phyloP scores from a whole-genome alignment of 2,329 filamentous ascomycete species.

The Lanzia echinophila region DNA sequence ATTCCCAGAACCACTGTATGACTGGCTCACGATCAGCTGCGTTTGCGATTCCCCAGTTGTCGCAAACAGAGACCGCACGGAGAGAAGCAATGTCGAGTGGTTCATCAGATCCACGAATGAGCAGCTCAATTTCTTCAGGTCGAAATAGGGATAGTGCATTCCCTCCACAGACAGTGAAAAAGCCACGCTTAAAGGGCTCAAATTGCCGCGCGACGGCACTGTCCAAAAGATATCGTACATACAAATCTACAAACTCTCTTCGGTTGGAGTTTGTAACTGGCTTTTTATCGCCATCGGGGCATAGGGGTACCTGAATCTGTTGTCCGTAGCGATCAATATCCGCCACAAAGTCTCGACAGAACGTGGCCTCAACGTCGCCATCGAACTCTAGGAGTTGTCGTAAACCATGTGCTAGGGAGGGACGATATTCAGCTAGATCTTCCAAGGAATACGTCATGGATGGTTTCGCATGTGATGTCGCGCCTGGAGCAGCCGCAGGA shows the following conservation, averaged over 20 bases:
- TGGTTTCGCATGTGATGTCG: slow-evolving; percentile 50
- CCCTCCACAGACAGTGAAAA: slow-evolving; percentile 85
- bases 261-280: slow-evolving; percentile 80
- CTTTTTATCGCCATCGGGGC: slow-evolving; percentile 63
- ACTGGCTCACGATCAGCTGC: slow-evolving; percentile 57
- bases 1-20: slow-evolving; percentile 83
- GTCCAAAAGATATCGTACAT: slow-evolving; percentile 75
- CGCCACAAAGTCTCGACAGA: slow-evolving; percentile 75
- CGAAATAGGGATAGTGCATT: slow-evolving; percentile 83
- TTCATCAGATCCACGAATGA: slow-evolving; percentile 81
- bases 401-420: slow-evolving; percentile 67
- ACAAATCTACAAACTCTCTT: slow-evolving; percentile 79
- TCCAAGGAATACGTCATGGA: slow-evolving; percentile 69
- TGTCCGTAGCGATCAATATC: slow-evolving; percentile 73
- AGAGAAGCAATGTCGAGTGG: slow-evolving; percentile 71
- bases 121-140: slow-evolving; percentile 84
- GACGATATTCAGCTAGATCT: slow-evolving; percentile 77
- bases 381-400: slow-evolving; percentile 73
- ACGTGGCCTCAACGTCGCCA: slow-evolving; percentile 73
- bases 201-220: slow-evolving; percentile 74
- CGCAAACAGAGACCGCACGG: slow-evolving; percentile 70
- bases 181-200: slow-evolving; percentile 88
- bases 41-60: slow-evolving; percentile 62
- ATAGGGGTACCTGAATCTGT: slow-evolving; percentile 60
- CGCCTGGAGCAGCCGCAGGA: slow-evolving; percentile 51